Conservation (phyloP, 2,329 filamentous ascomycete genomes). For the Annulohypoxylon truncatum region DNA sequence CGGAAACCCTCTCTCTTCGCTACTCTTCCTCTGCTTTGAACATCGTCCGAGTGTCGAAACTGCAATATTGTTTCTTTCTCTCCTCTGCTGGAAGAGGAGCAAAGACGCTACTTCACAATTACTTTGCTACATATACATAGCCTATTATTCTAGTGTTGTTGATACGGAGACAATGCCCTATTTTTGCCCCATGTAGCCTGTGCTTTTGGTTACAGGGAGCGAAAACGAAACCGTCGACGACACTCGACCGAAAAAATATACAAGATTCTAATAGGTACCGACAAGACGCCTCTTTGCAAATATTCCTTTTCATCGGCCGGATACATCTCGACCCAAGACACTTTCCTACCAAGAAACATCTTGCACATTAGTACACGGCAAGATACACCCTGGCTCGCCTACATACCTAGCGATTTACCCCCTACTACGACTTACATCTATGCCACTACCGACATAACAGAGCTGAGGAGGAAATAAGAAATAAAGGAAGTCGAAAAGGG, state of each 20-base stretch:
- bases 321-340: background rate
- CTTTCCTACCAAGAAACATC: background rate
- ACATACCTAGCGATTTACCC: background rate
- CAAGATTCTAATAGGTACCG: background rate
- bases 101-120: background rate
- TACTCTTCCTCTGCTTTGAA: constrained; percentile 5
- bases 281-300: constrained; percentile 4
- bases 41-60: background rate
- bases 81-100: background rate
- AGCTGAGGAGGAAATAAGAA: constrained; percentile 19
- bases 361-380: background rate
- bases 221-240: constrained; percentile 14
- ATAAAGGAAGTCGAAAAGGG: background rate
- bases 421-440: constrained; percentile 1
- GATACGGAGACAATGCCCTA: constrained; percentile 19
- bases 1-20: background rate
- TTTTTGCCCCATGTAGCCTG: constrained; percentile 9
- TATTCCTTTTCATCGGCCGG: background rate
- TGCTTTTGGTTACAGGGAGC: constrained; percentile 18
- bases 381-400: background rate
- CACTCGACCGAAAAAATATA: constrained; percentile 11
- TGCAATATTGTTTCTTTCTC: constrained; percentile 1
- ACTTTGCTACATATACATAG: background rate
- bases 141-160: constrained; percentile 5
- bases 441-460: constrained; percentile 10